phyloP scores from a whole-genome alignment of 495 filamentous ascomycete genomes.

The Pyrenopolyporus hunteri region DNA sequence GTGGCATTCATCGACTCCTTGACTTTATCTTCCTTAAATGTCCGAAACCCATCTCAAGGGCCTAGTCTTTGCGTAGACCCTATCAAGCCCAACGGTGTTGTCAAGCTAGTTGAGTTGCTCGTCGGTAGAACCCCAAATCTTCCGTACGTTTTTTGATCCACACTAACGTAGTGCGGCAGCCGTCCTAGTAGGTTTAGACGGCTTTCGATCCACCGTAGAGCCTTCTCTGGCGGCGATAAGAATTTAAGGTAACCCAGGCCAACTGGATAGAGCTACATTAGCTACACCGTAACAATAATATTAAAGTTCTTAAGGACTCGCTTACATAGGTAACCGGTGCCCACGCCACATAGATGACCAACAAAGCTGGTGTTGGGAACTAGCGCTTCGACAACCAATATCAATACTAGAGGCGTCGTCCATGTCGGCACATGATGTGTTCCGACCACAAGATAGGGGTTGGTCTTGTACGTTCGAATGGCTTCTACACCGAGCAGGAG shows the following conservation, averaged over 20 bases:
- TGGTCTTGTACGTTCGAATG: constrained; percentile 73
- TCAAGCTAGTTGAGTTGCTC: constrained; percentile 49
- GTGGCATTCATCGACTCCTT: neutral
- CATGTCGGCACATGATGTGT: constrained; percentile 86
- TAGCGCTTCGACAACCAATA: constrained; percentile 73
- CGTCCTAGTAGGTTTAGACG: constrained; percentile 82
- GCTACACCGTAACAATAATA: neutral
- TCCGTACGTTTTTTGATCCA: constrained; percentile 97
- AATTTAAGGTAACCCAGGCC: constrained; percentile 85
- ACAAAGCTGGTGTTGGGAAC: constrained; percentile 81
- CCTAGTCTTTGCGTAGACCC: constrained; percentile 71
- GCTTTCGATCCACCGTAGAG: constrained; percentile 80
- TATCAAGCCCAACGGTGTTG: constrained; percentile 63
- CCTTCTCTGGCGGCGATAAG: constrained; percentile 80
- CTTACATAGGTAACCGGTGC: constrained; percentile 85
- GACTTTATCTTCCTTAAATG: neutral
- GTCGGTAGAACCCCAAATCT: constrained; percentile 86
- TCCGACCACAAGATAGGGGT: constrained; percentile 76
- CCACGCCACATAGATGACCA: constrained; percentile 82
- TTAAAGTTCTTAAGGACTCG: constrained; percentile 12
- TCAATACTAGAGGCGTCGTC: constrained; percentile 79
- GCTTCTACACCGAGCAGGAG: constrained; percentile 82
- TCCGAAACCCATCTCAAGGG: constrained; percentile 45
- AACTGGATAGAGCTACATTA: constrained; percentile 52
- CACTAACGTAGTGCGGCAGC: constrained; percentile 85